Evolutionary conservation across 2,329 filamentous ascomycete species (phyloP), one percentile per base, ranked within the genome.

Genomic region (Botrytis hyacinthi): DNA sequence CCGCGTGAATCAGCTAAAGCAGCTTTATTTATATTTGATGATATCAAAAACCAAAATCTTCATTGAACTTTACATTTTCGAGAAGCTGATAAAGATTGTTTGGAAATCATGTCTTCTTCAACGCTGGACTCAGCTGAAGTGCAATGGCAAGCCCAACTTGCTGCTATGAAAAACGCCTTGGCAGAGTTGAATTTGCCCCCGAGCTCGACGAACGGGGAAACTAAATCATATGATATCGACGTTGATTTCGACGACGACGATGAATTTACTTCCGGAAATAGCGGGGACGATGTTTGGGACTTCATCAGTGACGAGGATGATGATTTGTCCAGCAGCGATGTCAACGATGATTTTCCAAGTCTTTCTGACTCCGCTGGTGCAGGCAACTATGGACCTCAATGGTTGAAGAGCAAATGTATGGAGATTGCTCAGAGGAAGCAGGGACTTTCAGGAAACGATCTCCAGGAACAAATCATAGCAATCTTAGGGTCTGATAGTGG

Each of bases 231-330:
- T 78, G 88, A 86, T 29, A 84, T 87, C 20, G 87, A 90, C 71
- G 83, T 91, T 51, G 85, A 91, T 61, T 83, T 91, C 69, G 90
- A 93, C 75, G 89, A 93, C 14, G 91, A 93, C 54, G 85, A 88
- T 44, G 85, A 86, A 42, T 75, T 79, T 61, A 78, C 76, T 22
- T 88, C 87, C 3, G 88, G 88, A 8, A 89, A 88, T 61, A 89
- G 88, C 29, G 88, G 89, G 8, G 92, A 95, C 74, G 94, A 98
- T 82, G 91, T 98, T 16, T 98, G 95, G 95, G 95, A 98, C 81
- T 90, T 97, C 74, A 93, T 97, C 79, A 94, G 91, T 74, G 92
- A 95, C 69, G 87, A 87, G 67, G 91, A 92, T 37, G 89, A 90
- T 32, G 91, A 91, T 73, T 85, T 88, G 12, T 86, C 88, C 80